Base-by-base conservation (phyloP, 305 asterid species). In the Fraxinus sp. region DNA sequence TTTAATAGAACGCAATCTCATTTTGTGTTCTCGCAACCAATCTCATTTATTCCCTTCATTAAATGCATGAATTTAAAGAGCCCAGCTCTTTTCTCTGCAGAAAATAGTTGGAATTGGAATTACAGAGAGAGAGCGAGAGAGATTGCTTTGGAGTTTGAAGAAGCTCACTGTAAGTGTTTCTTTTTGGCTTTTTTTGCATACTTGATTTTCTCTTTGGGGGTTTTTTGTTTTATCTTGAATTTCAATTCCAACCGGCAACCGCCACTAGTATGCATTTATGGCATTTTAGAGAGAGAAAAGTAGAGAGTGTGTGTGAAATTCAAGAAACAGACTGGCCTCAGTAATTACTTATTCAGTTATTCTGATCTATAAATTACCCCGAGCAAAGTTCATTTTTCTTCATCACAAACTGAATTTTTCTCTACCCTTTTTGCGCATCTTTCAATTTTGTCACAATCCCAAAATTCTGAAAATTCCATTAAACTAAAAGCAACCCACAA, bases 31-130 rank as follows among this genome's bases (percentile, higher is more conserved):
- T 79, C 93, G 90, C 97, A 93, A 93, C 97, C 78, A 94, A 94
- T 90, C 90, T 86, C 95, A 91, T 92, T 92, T 88, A 91, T 79
- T 88, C 87, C 90, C 84, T 85, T 85, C 97, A 92, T 94, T 94
- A 79, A 93, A 91, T 92, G 94, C 97, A 77, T 81, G 85, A 79
- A 86, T 85, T 90, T 88, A 82, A 89, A 81, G 85, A 39, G 85
- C 88, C 78, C 92, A 86, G 88, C 93, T 85, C 92, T 85, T 84
- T 78, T 86, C 86, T 74, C 89, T 86, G 90, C 91, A 90, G 41
- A 87, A 86, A 90, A 91, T 91, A 82, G 91, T 88, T 89, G 95
- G 77, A 72, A 80, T 52, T 52, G 5, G 22, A 4, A 16, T 16
- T 16, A 87, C 82, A 87, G 89, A 87, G 89, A 87, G 22, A 30